Evolutionary conservation across 2,329 filamentous ascomycete genomes (phyloP).

Genomic region (Xylaria sp.): DNA sequence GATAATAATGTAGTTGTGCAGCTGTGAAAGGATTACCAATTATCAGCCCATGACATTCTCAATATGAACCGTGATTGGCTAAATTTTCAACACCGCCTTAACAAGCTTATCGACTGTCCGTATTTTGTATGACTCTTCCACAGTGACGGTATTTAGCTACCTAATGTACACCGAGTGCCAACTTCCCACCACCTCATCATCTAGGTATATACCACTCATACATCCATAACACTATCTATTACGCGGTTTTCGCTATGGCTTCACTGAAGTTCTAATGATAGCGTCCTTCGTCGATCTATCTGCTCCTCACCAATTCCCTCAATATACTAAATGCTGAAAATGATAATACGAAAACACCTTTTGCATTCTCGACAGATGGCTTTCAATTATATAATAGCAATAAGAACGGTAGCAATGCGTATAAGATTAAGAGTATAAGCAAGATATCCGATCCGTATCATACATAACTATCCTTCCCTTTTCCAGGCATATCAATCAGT

Average conservation of each 20-base stretch:
- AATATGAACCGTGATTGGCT: constrained; percentile 30
- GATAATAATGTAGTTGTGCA: neutral
- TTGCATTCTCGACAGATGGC: constrained; percentile 44
- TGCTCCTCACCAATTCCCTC: constrained; percentile 25
- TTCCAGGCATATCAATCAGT: neutral
- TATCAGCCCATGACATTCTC: constrained; percentile 15
- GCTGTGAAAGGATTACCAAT: constrained; percentile 11
- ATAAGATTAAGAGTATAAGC: constrained; percentile 37
- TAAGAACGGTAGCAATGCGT: constrained; percentile 35
- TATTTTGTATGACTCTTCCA: constrained; percentile 34
- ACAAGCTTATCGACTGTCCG: constrained; percentile 1
- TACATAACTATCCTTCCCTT: neutral
- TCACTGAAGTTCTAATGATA: constrained; percentile 19
- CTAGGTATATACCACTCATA: constrained; percentile 4
- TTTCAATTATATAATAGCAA: constrained; percentile 45
- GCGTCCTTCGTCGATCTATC: constrained; percentile 26
- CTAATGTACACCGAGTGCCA: neutral
- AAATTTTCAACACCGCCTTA: constrained; percentile 17
- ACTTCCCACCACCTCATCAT: neutral
- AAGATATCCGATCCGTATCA: constrained; percentile 11
- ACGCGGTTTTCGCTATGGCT: constrained; percentile 28
- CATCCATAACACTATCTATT: neutral
- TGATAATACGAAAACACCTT: constrained; percentile 54
- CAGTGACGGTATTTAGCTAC: constrained; percentile 1
- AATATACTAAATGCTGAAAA: constrained; percentile 48